These are phyloP conservation scores for Sporothrix luriei DNA, from an alignment of 2,329 filamentous ascomycete genomes.

Conservation along the genomic window DNA sequence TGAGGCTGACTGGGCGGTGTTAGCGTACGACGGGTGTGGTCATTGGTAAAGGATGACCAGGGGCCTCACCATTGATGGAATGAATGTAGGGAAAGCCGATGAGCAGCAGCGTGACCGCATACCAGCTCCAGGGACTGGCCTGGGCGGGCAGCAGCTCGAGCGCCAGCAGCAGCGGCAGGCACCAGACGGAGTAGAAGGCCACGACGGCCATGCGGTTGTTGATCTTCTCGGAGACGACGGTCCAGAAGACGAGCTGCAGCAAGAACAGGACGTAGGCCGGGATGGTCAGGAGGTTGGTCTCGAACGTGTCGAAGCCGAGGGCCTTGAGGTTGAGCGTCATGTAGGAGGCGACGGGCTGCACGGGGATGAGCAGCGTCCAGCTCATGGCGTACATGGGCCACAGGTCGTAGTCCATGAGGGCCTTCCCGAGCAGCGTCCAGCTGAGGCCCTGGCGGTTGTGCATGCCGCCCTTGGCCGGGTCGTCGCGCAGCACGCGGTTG, in stretches of 20 bases:
- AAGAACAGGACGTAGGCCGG: slow-evolving; percentile 43
- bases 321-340: slow-evolving; percentile 30
- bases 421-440: slow-evolving; percentile 35
- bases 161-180: slow-evolving; percentile 3
- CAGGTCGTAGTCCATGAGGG: slow-evolving; percentile 31
- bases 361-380: slow-evolving; percentile 26
- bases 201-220: slow-evolving; percentile 7
- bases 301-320: slow-evolving; percentile 32
- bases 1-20: slow-evolving; percentile 37
- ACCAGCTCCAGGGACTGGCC: slow-evolving; percentile 51
- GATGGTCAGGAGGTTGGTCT: slow-evolving; percentile 34
- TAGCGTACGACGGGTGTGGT: background rate
- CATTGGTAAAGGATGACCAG: background rate
- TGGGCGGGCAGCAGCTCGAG: slow-evolving; percentile 42
- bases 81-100: slow-evolving; percentile 53
- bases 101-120: slow-evolving; percentile 44
- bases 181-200: background rate
- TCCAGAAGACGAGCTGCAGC: slow-evolving; percentile 51
- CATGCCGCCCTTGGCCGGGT: slow-evolving; percentile 58
- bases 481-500: slow-evolving; percentile 59
- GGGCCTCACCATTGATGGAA: slow-evolving; percentile 52
- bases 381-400: slow-evolving; percentile 32
- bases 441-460: slow-evolving; percentile 49
- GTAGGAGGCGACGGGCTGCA: slow-evolving; percentile 23
- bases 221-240: slow-evolving; percentile 39